Evolutionary conservation across 495 filamentous ascomycete genomes (phyloP).

Genomic region (Chaetomium fimeti): DNA sequence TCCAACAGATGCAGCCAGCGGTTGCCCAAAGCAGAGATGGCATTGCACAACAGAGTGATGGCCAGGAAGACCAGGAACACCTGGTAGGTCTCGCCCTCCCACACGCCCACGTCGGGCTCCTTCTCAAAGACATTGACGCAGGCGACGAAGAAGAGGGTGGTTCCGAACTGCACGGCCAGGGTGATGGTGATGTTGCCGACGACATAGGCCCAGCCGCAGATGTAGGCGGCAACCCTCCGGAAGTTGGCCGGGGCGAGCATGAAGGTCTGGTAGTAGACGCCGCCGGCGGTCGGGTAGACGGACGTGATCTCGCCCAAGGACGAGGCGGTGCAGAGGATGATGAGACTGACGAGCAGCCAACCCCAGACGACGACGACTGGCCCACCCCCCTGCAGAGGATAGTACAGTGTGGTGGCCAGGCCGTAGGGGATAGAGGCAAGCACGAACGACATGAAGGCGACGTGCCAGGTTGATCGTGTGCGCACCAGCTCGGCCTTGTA

Average conservation of each 20-base stretch:
- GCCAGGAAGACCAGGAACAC: slow-evolving; percentile 60
- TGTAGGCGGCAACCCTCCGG: slow-evolving; percentile 56
- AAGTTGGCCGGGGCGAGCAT: slow-evolving; percentile 48
- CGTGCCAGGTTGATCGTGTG: slow-evolving; percentile 54
- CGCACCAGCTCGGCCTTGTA: slow-evolving; percentile 53
- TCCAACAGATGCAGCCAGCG: slow-evolving; percentile 57
- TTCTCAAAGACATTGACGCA: slow-evolving; percentile 56
- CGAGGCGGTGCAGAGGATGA: slow-evolving; percentile 52
- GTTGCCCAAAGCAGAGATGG: slow-evolving; percentile 58
- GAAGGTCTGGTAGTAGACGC: slow-evolving; percentile 57
- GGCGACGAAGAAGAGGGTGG: slow-evolving; percentile 52
- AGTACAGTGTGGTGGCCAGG: slow-evolving; percentile 67
- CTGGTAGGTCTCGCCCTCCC: slow-evolving; percentile 54
- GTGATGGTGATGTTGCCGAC: slow-evolving; percentile 72
- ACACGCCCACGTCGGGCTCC: slow-evolving; percentile 37
- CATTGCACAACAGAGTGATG: slow-evolving; percentile 53
- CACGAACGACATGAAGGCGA: slow-evolving; percentile 59
- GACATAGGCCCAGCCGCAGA: slow-evolving; percentile 66
- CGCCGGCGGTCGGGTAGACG: slow-evolving; percentile 57
- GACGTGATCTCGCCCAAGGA: slow-evolving; percentile 57
- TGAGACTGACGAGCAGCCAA: slow-evolving; percentile 50
- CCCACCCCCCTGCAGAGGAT: slow-evolving; percentile 63
- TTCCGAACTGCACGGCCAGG: slow-evolving; percentile 66
- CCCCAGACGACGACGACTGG: slow-evolving; percentile 67
- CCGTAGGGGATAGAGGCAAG: slow-evolving; percentile 61